Percentiles rank a stretch among this genome's conserved stretches.
Evolutionary conservation across 2,329 filamentous ascomycete genomes (phyloP).

Genomic region (Fusarium longipes): DNA sequence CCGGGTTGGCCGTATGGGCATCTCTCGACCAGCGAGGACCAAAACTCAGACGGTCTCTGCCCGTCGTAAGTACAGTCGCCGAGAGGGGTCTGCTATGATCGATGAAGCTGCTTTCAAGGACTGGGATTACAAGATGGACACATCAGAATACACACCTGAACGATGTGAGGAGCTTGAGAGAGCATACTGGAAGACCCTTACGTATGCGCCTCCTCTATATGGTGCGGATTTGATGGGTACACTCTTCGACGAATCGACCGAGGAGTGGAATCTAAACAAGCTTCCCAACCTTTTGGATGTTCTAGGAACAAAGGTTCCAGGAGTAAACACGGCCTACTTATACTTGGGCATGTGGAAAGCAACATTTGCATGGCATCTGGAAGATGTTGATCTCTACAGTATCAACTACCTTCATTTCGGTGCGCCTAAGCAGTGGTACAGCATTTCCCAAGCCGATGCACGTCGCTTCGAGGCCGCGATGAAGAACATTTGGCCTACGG

Average conservation of each 20-base stretch:
- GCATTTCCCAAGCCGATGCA: slow-evolving; percentile 95
- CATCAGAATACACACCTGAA: slow-evolving; percentile 89
- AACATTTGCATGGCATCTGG: slow-evolving; percentile 98
- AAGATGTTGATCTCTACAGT: slow-evolving; percentile 98
- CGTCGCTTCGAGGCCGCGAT: slow-evolving; percentile 93
- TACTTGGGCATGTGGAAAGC: slow-evolving; percentile 99
- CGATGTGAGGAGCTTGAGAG: slow-evolving; percentile 94
- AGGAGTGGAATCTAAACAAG: slow-evolving; percentile 93
- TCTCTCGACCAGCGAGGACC: slow-evolving; percentile 62
- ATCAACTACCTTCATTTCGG: slow-evolving; percentile 99
- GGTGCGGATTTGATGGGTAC: slow-evolving; percentile 97
- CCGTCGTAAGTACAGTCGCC: slow-evolving; percentile 84
- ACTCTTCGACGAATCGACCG: slow-evolving; percentile 86
- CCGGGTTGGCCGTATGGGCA: slow-evolving; percentile 61
- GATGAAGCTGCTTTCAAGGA: slow-evolving; percentile 91
- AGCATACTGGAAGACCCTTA: slow-evolving; percentile 96
- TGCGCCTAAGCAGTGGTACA: slow-evolving; percentile 99
- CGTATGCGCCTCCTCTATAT: slow-evolving; percentile 93
- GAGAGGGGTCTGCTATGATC: slow-evolving; percentile 80
- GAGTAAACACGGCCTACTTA: slow-evolving; percentile 97
- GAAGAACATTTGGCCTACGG: slow-evolving; percentile 93
- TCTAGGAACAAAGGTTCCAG: slow-evolving; percentile 92
- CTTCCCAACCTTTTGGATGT: slow-evolving; percentile 94
- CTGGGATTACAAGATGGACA: slow-evolving; percentile 90
- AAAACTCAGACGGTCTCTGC: slow-evolving; percentile 83